Conservation (phyloP, 305 asterid species). For the Rubia balearica region DNA sequence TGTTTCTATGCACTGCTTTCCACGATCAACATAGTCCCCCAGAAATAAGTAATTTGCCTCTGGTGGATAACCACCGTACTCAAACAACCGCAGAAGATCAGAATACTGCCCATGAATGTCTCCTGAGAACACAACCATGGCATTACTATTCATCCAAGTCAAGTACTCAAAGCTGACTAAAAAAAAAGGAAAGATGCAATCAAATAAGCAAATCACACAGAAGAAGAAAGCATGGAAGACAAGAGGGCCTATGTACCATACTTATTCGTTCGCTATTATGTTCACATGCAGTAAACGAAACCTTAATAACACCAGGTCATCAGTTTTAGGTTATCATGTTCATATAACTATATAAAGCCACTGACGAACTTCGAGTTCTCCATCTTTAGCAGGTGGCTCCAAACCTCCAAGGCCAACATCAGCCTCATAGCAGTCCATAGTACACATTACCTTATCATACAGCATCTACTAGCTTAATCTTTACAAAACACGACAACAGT, state of each 20-base stretch:
- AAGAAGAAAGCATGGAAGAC: not conserved
- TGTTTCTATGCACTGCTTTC: constrained; percentile 29
- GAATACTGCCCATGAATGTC: constrained; percentile 27
- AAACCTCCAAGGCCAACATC: not conserved
- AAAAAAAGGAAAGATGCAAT: not conserved
- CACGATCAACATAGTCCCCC: constrained; percentile 30
- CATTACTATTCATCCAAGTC: not conserved
- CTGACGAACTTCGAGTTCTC: not conserved
- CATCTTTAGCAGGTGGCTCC: not conserved
- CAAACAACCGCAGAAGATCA: constrained; percentile 27
- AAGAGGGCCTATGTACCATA: not conserved
- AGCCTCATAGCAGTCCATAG: not conserved
- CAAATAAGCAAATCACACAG: not conserved
- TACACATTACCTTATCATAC: not conserved
- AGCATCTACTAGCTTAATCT: not conserved
- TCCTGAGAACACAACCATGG: constrained; percentile 11
- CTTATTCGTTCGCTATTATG: not conserved
- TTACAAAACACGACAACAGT: not conserved
- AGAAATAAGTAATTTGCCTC: constrained; percentile 25
- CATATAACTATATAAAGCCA: not conserved
- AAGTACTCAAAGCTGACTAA: not conserved
- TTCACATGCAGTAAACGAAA: not conserved
- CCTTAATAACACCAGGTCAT: not conserved
- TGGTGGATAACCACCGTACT: constrained; percentile 28
- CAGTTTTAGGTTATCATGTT: not conserved